Evolutionary conservation across 495 filamentous ascomycete species (phyloP), one percentile per base, ranked within the genome.

Genomic region (Symbiotaphrina buchneri): DNA sequence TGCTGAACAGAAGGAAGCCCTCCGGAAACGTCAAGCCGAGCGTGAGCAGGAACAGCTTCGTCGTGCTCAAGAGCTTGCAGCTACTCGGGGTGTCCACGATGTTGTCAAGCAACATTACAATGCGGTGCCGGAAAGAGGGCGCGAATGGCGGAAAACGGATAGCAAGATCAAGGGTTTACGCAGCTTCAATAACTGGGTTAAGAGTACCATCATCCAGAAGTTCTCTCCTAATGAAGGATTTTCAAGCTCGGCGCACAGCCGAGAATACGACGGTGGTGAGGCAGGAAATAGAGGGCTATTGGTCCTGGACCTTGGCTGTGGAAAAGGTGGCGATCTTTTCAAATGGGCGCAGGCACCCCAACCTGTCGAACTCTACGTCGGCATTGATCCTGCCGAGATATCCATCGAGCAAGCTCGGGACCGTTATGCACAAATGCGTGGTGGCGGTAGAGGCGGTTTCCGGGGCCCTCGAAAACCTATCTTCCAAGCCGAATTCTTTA

Each of bases 161-260:
- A 82, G 74, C 45, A 71, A 74, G 34, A 97, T 97, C 58, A 93
- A 87, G 52, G 87, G 87, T 0, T 56, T 97, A 31, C 70, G 87
- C 13, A 78, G 71, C 41, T 92, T 90, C 58, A 97, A 97, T 53
- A 97, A 97, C 47, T 97, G 87, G 87, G 65, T 95, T 48, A 97
- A 97, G 59, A 90, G 79, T 48, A 81, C 74, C 10, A 63, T 93
- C 35, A 94, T 97, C 39, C 83, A 94, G 46, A 95, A 93, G 46
- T 95, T 93, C 51, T 80, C 80, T 2, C 82, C 80, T 0, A 71
- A 72, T 30, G 83, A 92, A 48, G n/a, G n/a, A n/a, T n/a, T n/a
- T n/a, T n/a, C n/a, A n/a, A n/a, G n/a, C n/a, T n/a, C n/a, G n/a
- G n/a, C n/a, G n/a, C n/a, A n/a, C n/a, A n/a, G n/a, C n/a, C n/a